These are phyloP conservation scores for Stagonosporopsis cucurbitacearum DNA, from an alignment of 2,329 filamentous ascomycete species.

Conservation along the genomic window DNA sequence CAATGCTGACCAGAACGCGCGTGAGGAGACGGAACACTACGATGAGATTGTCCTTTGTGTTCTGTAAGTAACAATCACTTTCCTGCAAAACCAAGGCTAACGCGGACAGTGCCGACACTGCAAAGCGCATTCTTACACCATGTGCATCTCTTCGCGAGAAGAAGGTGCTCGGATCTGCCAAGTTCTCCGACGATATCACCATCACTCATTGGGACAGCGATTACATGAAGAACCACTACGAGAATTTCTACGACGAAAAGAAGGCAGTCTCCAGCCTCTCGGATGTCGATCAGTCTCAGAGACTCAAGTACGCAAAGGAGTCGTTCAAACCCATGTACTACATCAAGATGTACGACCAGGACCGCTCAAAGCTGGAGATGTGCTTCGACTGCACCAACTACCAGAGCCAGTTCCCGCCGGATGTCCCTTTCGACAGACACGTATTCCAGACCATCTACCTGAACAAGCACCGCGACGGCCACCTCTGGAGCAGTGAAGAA, in stretches of 20 bases:
- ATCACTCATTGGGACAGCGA: slow-evolving; percentile 70
- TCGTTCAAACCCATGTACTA: slow-evolving; percentile 70
- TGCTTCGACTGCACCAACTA: slow-evolving; percentile 79
- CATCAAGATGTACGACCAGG: slow-evolving; percentile 64
- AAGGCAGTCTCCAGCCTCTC: slow-evolving; percentile 54
- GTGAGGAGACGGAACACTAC: slow-evolving; percentile 59
- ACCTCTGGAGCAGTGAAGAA: slow-evolving; percentile 66
- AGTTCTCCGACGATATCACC: slow-evolving; percentile 73
- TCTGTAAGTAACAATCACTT: slow-evolving; percentile 40
- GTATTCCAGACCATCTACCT: slow-evolving; percentile 75
- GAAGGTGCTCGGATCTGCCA: slow-evolving; percentile 72
- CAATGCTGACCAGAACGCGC: slow-evolving; percentile 50
- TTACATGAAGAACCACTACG: slow-evolving; percentile 73
- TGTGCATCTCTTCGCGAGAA: slow-evolving; percentile 67
- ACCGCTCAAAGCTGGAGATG: slow-evolving; percentile 64
- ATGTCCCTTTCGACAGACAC: slow-evolving; percentile 63
- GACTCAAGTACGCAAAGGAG: slow-evolving; percentile 56
- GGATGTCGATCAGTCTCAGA: slow-evolving; percentile 50
- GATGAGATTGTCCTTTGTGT: slow-evolving; percentile 73
- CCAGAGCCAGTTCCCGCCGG: slow-evolving; percentile 70
- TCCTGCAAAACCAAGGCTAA: slow-evolving; percentile 1
- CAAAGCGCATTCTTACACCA: slow-evolving; percentile 64
- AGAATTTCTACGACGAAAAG: slow-evolving; percentile 62
- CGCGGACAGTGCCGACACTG: slow-evolving; percentile 56
- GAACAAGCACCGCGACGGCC: slow-evolving; percentile 60